phyloP scores from a whole-genome alignment of 73 alveolate genomes.

The Halteria grandinella region DNA sequence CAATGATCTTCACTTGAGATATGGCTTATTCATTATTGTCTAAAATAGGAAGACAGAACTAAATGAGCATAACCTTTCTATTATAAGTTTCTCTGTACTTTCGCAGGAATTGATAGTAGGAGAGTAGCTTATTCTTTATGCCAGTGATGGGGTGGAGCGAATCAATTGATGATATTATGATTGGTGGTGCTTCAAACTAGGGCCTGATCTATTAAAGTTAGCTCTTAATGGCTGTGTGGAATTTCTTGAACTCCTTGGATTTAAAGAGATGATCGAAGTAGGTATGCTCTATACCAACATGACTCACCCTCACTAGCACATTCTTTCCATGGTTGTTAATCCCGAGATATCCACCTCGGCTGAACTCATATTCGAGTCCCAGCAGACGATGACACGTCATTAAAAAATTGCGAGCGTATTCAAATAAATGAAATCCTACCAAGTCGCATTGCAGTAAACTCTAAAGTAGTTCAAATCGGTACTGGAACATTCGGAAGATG shows the following conservation, averaged over 20 bases:
- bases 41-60: conserved; percentile 16
- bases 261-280: conserved; percentile 53
- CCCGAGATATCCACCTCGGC: conserved; percentile 85
- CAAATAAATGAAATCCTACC: conserved; percentile 88
- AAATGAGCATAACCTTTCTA: conserved; percentile 22
- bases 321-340: conserved; percentile 82
- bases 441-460: conserved; percentile 80
- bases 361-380: conserved; percentile 78
- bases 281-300: conserved; percentile 75
- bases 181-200: not conserved
- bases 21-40: not conserved
- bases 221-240: not conserved
- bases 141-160: conserved; percentile 67
- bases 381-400: conserved; percentile 79
- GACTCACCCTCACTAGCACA: conserved; percentile 77
- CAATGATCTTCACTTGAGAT: conserved; percentile 29
- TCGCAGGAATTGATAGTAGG: conserved; percentile 61
- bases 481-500: conserved; percentile 61
- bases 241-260: not conserved
- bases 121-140: conserved; percentile 56
- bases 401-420: conserved; percentile 85
- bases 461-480: conserved; percentile 67
- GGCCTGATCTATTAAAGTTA: conserved; percentile 21
- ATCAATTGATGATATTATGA: conserved; percentile 60
- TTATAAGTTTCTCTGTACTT: conserved; percentile 39